Evolutionary conservation across 805 yeast species (phyloP), one percentile per base, ranked within the genome.

Genomic region (Maudiozyma pseudohumilis): DNA sequence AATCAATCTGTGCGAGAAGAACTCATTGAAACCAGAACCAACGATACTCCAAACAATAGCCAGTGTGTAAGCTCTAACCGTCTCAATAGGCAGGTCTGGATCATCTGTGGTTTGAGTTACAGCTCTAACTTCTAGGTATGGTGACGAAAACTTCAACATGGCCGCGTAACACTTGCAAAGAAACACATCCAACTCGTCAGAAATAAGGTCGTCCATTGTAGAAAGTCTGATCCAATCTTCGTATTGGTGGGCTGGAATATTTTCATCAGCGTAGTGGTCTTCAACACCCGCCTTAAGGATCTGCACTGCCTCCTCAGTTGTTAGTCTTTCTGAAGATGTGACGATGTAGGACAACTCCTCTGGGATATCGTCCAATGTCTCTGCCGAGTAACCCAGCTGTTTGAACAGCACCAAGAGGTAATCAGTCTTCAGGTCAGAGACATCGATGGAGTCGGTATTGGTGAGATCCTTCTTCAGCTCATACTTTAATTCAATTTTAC

Each of bases 111-210:
- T 66, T 17, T 73, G 71, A 29, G 75, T 72, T 17, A 77, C 70
- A 20, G 82, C 72, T 54, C 85, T 67, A 16, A 77, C 83, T 55
- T 77, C 84, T 1, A 80, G 74, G 51, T 77, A 77, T 8, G 82
- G 81, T 16, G 77, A 71, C 46, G 65, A 60, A 43, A 50, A 69
- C 59, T 52, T 44, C n/a, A 64, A 61, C 22, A 58, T 47, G 23
- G 65, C 62, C 17, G 70, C 72, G 25, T 50, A 45, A 15, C 49
- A 46, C 36, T 57, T 53, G 18, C 52, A 43, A 18, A 47, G 49
- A 43, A 55, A 52, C 17, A 44, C 45, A 36, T 51, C 54, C 23
- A 39, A 40, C 28, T 45, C 41, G 18, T 43, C 45, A 37, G 49
- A 39, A 35, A 50, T 52, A 6, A 23, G 6, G n/a, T 23, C 26